Evolutionary conservation across 225 moss, liverwort and hornwort species (phyloP).

Genomic region (Anthoceros angustus): DNA sequence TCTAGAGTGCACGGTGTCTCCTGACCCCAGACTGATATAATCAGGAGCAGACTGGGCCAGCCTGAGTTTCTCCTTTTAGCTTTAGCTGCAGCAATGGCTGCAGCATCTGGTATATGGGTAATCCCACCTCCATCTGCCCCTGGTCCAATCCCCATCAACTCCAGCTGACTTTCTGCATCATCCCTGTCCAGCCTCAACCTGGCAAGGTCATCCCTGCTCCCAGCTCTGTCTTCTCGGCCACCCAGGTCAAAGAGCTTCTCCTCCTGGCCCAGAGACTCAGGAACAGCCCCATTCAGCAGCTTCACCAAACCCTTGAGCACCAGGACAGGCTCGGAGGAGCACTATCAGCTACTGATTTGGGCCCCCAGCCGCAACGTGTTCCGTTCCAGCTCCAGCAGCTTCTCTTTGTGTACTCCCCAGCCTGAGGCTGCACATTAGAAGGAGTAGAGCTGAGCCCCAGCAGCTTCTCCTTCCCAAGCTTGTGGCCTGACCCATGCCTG

Average conservation of each 20-base stretch:
- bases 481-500: constrained; percentile 35
- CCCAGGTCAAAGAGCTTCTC: constrained; percentile 16
- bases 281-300: constrained; percentile 26
- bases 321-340: constrained; percentile 60
- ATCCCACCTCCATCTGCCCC: constrained; percentile 84
- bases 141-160: constrained; percentile 88
- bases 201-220: constrained; percentile 29
- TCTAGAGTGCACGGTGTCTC: constrained; percentile 45
- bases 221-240: constrained; percentile 27
- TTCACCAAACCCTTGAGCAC: constrained; percentile 86
- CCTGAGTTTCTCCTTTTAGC: constrained; percentile 75
- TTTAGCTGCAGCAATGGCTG: constrained; percentile 92
- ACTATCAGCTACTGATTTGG: constrained; percentile 35
- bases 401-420: constrained; percentile 91
- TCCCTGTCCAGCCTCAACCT: constrained; percentile 35
- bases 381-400: constrained; percentile 75
- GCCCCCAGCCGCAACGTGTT: constrained; percentile 72
- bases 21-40: constrained; percentile 65
- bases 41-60: constrained; percentile 93
- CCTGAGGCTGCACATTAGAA: constrained; percentile 72
- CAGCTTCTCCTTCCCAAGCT: constrained; percentile 55
- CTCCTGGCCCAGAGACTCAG: constrained; percentile 21
- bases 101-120: constrained; percentile 93
- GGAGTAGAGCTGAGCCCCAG: constrained; percentile 17
- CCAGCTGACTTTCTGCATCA: constrained; percentile 83